phyloP scores from a whole-genome alignment of 495 filamentous ascomycete genomes.

The Neurospora sp. region DNA sequence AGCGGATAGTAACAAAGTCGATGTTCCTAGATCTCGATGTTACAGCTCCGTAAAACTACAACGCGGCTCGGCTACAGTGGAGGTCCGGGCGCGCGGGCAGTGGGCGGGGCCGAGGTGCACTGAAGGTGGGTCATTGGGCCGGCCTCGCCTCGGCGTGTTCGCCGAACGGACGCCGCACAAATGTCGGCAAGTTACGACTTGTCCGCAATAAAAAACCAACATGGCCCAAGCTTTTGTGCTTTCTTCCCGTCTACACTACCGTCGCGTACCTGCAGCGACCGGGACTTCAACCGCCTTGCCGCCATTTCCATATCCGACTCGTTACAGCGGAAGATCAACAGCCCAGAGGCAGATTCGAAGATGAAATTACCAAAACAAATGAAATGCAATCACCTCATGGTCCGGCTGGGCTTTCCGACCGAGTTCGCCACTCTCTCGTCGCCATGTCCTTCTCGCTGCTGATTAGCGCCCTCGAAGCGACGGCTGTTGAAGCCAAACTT shows the following conservation, averaged over 20 bases:
- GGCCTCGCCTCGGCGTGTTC: not conserved
- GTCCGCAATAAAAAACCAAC: not conserved
- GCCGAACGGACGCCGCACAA: not conserved
- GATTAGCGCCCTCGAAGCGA: not conserved
- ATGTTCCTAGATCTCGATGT: not conserved
- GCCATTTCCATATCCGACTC: not conserved
- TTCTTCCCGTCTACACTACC: not conserved
- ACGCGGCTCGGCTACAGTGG: not conserved
- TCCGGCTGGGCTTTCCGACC: not conserved
- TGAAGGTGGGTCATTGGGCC: not conserved
- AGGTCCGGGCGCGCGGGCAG: not conserved
- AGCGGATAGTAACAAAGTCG: not conserved
- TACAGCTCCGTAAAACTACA: not conserved
- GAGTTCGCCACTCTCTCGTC: not conserved
- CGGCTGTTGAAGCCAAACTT: not conserved
- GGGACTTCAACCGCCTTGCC: not conserved
- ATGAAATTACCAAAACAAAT: not conserved
- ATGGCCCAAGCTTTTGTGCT: not conserved
- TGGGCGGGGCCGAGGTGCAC: not conserved
- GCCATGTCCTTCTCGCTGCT: not conserved
- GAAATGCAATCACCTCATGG: not conserved
- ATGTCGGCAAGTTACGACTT: not conserved
- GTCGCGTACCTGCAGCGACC: not conserved
- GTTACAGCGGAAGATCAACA: not conserved
- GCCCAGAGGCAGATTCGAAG: not conserved